These are phyloP conservation scores for Neurospora sp. DNA, from an alignment of 495 filamentous ascomycete species.

Conservation along the genomic window DNA sequence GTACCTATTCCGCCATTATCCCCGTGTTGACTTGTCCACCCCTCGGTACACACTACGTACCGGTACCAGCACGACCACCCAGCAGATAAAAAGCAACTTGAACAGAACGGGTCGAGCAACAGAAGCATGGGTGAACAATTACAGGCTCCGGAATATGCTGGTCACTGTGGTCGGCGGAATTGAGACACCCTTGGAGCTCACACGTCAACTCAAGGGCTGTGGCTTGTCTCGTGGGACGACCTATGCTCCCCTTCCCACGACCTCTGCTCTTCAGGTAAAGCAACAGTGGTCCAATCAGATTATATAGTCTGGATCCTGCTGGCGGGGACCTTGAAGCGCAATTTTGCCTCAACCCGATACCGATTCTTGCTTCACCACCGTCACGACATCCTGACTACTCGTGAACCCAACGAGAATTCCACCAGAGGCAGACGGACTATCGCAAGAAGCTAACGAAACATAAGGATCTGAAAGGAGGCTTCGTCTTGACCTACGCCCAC, in stretches of 20 bases:
- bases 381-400: not conserved
- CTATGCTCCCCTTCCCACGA: not conserved
- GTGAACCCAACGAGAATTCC: not conserved
- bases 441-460: constrained; percentile 7
- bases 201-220: not conserved
- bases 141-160: not conserved
- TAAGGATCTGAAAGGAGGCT: constrained; percentile 10
- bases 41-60: not conserved
- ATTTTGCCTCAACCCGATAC: not conserved
- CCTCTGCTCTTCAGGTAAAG: not conserved
- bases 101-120: not conserved
- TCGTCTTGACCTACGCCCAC: constrained; percentile 19
- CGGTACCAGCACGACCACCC: not conserved
- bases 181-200: not conserved
- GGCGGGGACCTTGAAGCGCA: not conserved
- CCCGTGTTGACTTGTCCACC: not conserved
- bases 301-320: not conserved
- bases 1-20: not conserved
- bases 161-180: not conserved
- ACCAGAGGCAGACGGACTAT: not conserved
- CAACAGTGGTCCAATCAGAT: not conserved
- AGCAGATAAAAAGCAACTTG: not conserved
- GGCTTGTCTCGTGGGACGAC: not conserved
- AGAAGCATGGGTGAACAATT: not conserved
- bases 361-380: not conserved